Evolutionary conservation across 2,329 filamentous ascomycete genomes (phyloP).

Genomic region (Fusarium nurragi): DNA sequence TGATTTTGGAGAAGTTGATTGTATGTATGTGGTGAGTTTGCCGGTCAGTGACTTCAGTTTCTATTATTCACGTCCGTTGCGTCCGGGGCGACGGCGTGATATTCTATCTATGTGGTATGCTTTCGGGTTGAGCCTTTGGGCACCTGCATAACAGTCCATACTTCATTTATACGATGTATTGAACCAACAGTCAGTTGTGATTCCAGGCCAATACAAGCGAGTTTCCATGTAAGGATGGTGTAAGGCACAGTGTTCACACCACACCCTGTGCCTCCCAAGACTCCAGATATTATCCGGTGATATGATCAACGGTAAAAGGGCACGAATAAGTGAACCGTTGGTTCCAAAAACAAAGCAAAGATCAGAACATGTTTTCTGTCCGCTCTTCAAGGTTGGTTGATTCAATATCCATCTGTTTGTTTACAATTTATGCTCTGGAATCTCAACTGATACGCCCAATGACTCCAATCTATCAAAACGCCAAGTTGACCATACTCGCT

Average conservation of each 20-base stretch:
- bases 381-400: too few species aligned
- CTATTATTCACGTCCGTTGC: background rate
- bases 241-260: background rate
- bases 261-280: background rate
- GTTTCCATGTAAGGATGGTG: conserved; percentile 3
- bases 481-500: background rate
- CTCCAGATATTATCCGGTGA: background rate
- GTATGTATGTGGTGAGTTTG: background rate
- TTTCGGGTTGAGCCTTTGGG: background rate
- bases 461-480: background rate
- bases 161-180: background rate
- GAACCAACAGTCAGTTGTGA: background rate
- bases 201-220: background rate
- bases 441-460: background rate
- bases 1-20: background rate
- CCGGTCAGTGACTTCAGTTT: background rate
- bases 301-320: background rate
- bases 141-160: background rate
- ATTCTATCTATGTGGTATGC: background rate
- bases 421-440: background rate
- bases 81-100: background rate
- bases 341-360: background rate
- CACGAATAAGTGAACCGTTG: background rate
- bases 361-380: background rate
- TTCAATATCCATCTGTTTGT: background rate